Base-by-base conservation (phyloP, 164 flowering plant genomes). In the Vitis labrusca region DNA sequence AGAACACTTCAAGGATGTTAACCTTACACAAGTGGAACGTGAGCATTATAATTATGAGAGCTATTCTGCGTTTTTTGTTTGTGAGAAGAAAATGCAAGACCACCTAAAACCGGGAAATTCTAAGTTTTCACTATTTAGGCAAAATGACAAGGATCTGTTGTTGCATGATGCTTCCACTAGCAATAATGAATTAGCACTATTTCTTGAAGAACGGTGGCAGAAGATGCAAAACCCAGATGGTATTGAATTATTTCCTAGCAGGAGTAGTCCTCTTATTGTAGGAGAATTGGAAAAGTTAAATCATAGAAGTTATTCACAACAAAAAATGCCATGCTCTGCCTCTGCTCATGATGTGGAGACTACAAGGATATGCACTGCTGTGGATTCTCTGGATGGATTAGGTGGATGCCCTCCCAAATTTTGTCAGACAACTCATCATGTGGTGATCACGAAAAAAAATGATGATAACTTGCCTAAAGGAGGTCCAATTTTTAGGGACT, bases 341-440 rank as follows among this genome's bases (percentile, higher is more conserved):
- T 68, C 75, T 59, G 62, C 65, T 29, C 76, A 61, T 64, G 81
- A 81, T 67, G 68, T 84, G 62, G 80, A 85, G 54, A 84, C 77
- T n/a, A 74, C 77, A 83, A 77, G 75, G 70, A 69, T 82, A 67
- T 65, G 78, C 68, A 64, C 87, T 14, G 78, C 80, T 51, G 69
- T 81, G 52, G 82, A 85, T 67, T 79, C 87, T 30, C 58, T 77
- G 65, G 77, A 76, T 62, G 82, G 65, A 17, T 27, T 71, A 13
- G 56, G 74, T 63, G 77, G 78, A 68, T 68, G 68, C 67, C 76
- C 59, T 73, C 71, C 86, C 50, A 79, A 76, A 76, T 63, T 82
- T 74, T 79, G 86, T 52, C 81, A 85, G 70, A 78, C 85, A 63
- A 81, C 86, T 50, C 88, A 79, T 70, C 85, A 66, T 73, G 69